phyloP scores from a whole-genome alignment of 768 basidiomycete species.

The Leccinellum rugosiceps region DNA sequence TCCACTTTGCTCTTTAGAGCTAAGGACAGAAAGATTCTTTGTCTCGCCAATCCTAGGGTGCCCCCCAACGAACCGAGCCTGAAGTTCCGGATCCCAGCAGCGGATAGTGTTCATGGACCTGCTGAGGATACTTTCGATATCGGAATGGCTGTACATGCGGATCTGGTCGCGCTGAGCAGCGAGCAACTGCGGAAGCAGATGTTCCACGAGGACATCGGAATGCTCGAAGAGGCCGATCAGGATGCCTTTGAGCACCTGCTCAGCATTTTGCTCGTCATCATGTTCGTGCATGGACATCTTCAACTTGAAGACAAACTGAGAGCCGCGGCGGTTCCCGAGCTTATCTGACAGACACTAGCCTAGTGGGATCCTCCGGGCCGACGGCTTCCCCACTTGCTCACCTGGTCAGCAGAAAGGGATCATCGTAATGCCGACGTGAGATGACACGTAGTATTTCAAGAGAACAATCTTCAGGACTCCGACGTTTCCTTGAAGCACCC shows the following conservation, averaged over 20 bases:
- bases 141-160: slow-evolving; percentile 29
- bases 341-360: slow-evolving; percentile 10
- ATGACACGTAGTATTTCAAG: slow-evolving; percentile 3
- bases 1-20: slow-evolving; percentile 76
- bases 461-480: not conserved
- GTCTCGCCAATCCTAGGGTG: slow-evolving; percentile 90
- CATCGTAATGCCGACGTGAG: not conserved
- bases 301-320: not conserved
- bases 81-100: slow-evolving; percentile 49
- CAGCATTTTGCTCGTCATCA: slow-evolving; percentile 1
- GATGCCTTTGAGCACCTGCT: slow-evolving; percentile 28
- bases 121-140: slow-evolving; percentile 55
- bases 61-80: slow-evolving; percentile 68
- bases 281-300: slow-evolving; percentile 1
- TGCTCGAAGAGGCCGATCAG: slow-evolving; percentile 61
- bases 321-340: not conserved
- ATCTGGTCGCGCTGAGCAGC: slow-evolving; percentile 21
- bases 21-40: slow-evolving; percentile 69
- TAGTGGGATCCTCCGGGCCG: slow-evolving; percentile 3
- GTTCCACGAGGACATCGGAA: slow-evolving; percentile 51
- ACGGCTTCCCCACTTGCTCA: not conserved
- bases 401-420: slow-evolving; percentile 2
- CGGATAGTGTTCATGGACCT: slow-evolving; percentile 45
- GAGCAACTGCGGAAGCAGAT: slow-evolving; percentile 54
- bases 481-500: not conserved